Base-by-base conservation (phyloP, 2,329 filamentous ascomycete genomes). In the Trichophyton schoenleinii region DNA sequence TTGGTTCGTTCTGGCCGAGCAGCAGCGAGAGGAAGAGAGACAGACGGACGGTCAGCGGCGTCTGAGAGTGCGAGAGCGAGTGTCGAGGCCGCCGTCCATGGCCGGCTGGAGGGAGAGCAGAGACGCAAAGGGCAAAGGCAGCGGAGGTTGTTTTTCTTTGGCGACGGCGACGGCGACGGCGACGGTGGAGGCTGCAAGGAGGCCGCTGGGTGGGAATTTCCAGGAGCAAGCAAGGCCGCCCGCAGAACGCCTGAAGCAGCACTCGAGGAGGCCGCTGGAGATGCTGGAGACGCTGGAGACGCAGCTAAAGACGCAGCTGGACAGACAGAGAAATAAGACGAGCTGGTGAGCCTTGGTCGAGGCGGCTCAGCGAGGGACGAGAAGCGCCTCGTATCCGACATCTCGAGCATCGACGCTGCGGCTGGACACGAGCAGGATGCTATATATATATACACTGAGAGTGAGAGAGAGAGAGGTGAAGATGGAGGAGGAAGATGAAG, bases 41-140 rank as follows among this genome's bases (percentile, higher is more conserved):
- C 11, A 28, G 34, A 11, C 15, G 49, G 34, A 6, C 7, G 34
- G 34, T 38, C 34, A 38, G 11, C 34, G 11, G 34, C 34, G 28
- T 31, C 28, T 31, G 34, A 13, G 28, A 11, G 28, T 8, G 18
- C 28, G 49, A 4, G n/a, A 38, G 34, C 25, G 49, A 55, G 49
- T 36, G 49, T 55, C 49, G 49, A 55, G 49, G 49, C 28, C 49
- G 49, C 49, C 49, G 34, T 55, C 49, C 18, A 55, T 55, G 49
- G 49, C 49, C 18, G 25, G 13, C 28, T 3, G 2, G 13, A 18
- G n/a, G 20, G 34, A 13, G 15, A 15, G 36, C 7, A 15, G 36
- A 15, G 13, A n/a, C 41, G 41, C 13, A 44, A 18, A 18, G 18
- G 34, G 3, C 2, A 3, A 22, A 22, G 22, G 22, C 22, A 22